Base-by-base conservation (phyloP, 208 protist species). In the Strigomonas culicis region DNA sequence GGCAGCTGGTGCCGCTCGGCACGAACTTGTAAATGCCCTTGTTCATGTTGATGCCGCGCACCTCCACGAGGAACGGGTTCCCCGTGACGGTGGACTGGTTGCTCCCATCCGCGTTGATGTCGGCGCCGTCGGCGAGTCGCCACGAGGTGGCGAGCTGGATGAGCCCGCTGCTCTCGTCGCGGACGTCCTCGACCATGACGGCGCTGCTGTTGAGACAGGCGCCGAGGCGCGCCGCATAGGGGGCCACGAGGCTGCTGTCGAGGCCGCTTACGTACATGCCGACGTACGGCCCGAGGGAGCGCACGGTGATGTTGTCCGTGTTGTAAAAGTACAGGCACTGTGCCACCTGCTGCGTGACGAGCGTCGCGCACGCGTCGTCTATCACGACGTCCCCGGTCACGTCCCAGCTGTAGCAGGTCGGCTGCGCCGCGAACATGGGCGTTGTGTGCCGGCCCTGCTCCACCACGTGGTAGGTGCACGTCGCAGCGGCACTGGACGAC, bases 311-410 rank as follows among this genome's bases (percentile, higher is more conserved):
- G 25, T 86, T 44, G 28, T 79, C 83, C 11, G 74, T 74, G 0
- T 70, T 79, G 66, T 77, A 73, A 56, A 86, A 79, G 63, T 77
- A 57, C 11, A 86, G 70, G 66, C 79, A 86, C n/a, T 28, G 53
- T 15, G 77, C 63, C 41, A 90, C 61, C 51, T 86, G 57, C 15
- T 47, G 41, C 25, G 53, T 24, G 19, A 86, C 30, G 15, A 51
- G n/a, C 31, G 51, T 49, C 27, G 66, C 46, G 64, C 77, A 84
- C n/a, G 58, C 68, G 21, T 61, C 43, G 4, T 56, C 51, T 47
- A 73, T 61, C 4, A 60, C 52, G 27, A 39, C 66, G 32, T 58
- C 67, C 34, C 66, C 31, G 21, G 49, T 70, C 19, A 41, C 61
- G 30, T 56, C 27, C 21, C 31, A 63, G 50, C 63, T 31, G 31